These are phyloP conservation scores for Blastobotrys parvus DNA, from an alignment of 805 yeast species.

Conservation along the genomic window DNA sequence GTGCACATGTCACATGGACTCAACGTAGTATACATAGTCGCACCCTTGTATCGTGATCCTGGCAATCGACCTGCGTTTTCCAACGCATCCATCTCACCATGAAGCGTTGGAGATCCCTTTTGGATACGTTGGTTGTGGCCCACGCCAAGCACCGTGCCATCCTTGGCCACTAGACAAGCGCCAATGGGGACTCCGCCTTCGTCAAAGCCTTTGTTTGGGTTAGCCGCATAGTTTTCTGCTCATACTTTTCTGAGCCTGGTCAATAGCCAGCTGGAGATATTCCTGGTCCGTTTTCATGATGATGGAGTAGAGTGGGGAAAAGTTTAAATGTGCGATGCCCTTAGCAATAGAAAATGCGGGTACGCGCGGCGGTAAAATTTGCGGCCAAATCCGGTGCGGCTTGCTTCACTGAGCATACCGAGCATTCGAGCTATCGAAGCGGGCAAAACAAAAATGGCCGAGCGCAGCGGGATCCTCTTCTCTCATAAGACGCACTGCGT, in stretches of 20 bases:
- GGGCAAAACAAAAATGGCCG: no score
- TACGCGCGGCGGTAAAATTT: no score
- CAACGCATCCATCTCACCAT: conserved; percentile 85
- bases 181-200: conserved; percentile 95
- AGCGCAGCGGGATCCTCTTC: no score
- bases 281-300: conserved; percentile 15
- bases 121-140: conserved; percentile 92
- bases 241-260: conserved; percentile 26
- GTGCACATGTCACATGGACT: conserved; percentile 95
- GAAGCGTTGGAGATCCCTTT: conserved; percentile 72
- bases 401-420: no score
- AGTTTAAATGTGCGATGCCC: no score
- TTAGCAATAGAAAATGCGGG: no score
- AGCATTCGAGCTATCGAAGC: no score
- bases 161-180: conserved; percentile 61
- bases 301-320: background rate
- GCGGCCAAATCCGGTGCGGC: no score
- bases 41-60: conserved; percentile 67
- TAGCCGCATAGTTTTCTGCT: background rate
- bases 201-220: conserved; percentile 37
- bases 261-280: conserved; percentile 25
- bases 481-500: no score
- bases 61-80: conserved; percentile 87
- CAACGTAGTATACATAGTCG: conserved; percentile 87
- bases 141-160: conserved; percentile 73